These are phyloP conservation scores for Aspergillus saccharolyticus DNA, from an alignment of 495 filamentous ascomycete species.

Conservation along the genomic window DNA sequence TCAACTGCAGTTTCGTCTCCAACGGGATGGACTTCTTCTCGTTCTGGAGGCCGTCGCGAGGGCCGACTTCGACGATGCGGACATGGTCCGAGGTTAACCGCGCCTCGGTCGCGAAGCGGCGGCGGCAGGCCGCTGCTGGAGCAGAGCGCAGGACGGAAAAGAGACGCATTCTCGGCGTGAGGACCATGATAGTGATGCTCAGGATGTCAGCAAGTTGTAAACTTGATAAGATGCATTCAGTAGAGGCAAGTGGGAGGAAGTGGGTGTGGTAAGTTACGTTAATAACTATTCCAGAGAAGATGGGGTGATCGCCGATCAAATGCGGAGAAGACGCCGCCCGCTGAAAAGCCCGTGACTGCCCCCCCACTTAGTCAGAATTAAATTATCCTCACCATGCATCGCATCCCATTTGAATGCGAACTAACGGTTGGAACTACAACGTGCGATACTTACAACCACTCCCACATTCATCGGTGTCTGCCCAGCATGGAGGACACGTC, in stretches of 20 bases:
- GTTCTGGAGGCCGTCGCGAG: slow-evolving; percentile 93
- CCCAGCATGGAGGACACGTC: slow-evolving; percentile 17
- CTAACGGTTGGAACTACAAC: too few species aligned
- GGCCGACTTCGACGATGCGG: slow-evolving; percentile 85
- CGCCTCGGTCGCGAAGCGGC: slow-evolving; percentile 42
- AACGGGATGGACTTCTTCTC: slow-evolving; percentile 80
- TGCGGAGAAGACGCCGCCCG: slow-evolving; percentile 22
- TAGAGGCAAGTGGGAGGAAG: neutral
- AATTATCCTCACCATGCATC: slow-evolving; percentile 13
- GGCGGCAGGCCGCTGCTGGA: slow-evolving; percentile 12
- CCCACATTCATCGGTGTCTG: neutral
- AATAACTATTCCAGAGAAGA: neutral
- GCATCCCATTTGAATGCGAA: slow-evolving; percentile 12
- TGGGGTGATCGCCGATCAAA: slow-evolving; percentile 7
- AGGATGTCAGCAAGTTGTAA: neutral
- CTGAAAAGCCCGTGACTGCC: slow-evolving; percentile 8
- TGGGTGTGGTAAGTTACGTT: slow-evolving; percentile 4
- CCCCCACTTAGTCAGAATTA: slow-evolving; percentile 14
- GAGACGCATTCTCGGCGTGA: slow-evolving; percentile 21
- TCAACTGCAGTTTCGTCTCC: slow-evolving; percentile 79
- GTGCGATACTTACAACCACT: too few species aligned
- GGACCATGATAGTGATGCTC: slow-evolving; percentile 18
- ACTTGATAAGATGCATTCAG: neutral
- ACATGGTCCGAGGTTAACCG: slow-evolving; percentile 50
- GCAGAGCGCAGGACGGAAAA: slow-evolving; percentile 33